Evolutionary conservation across 176 grass and related monocot genomes (phyloP).

Genomic region (Zea luxurians): DNA sequence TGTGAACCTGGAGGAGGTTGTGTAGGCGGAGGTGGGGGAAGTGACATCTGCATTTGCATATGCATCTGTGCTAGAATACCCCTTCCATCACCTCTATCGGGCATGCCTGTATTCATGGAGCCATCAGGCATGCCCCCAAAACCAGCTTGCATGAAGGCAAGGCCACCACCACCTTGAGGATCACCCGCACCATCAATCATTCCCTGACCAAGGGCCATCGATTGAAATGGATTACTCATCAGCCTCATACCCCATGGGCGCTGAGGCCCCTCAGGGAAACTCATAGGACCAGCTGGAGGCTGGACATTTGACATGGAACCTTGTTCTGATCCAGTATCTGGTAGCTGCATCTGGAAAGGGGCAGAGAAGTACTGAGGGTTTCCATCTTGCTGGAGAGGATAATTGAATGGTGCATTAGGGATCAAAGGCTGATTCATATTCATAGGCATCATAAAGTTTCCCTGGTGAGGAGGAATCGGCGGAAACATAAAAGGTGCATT

Average conservation of each 20-base stretch:
- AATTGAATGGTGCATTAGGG: constrained; percentile 46
- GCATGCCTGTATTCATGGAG: constrained; percentile 42
- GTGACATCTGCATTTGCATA: constrained; percentile 60
- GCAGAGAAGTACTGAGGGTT: constrained; percentile 60
- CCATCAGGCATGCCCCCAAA: constrained; percentile 52
- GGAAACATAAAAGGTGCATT: constrained; percentile 65
- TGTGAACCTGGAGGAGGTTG: constrained; percentile 53
- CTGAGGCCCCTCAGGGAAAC: constrained; percentile 48
- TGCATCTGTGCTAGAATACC: constrained; percentile 57
- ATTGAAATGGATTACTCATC: constrained; percentile 55
- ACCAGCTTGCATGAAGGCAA: constrained; percentile 61
- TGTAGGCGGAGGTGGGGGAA: constrained; percentile 53
- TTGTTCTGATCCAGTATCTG: constrained; percentile 56
- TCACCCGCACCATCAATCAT: constrained; percentile 55
- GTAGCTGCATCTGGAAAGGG: constrained; percentile 66
- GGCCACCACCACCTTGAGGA: constrained; percentile 51
- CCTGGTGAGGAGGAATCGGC: constrained; percentile 57
- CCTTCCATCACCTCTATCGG: constrained; percentile 58
- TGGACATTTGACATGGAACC: constrained; percentile 50
- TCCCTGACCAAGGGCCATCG: constrained; percentile 53
- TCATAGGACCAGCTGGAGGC: constrained; percentile 40
- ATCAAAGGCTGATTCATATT: constrained; percentile 66
- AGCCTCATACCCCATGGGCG: constrained; percentile 66
- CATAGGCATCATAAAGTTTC: constrained; percentile 73
- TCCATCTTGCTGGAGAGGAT: constrained; percentile 62